Evolutionary conservation across 306 rosid species (phyloP), one percentile per base, ranked within the genome.

Genomic region (Macrotyloma uniflorum): DNA sequence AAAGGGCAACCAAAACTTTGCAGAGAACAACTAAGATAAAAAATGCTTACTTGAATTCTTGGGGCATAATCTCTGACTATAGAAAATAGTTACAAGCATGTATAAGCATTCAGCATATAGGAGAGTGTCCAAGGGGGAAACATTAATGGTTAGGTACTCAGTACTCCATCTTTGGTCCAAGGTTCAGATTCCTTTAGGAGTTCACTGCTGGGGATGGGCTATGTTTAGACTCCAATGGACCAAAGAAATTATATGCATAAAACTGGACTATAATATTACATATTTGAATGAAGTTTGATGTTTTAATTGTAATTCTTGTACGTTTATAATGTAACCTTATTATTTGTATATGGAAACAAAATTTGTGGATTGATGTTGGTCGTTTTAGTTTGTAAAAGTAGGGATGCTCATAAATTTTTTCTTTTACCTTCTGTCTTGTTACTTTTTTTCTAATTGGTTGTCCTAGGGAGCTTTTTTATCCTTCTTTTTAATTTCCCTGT

Each of bases 341-440:
- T 55, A 63, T 11, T 38, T n/a, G 43, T 59, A 57, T 22, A 49
- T 40, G 64, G 22, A 16, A 33, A 45, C 16, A 82, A 10, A 53
- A 46, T 43, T 54, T 68, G 46, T 35, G 22, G 57, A 55, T 57
- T 10, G 16, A 30, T 57, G 70, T 61, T 62, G 42, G 33, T 70
- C 50, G 65, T 58, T 70, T 71, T 68, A 33, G 45, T 67, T 66
- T 64, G 49, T 36, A 75, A 75, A 77, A 61, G 68, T 67, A 33
- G 30, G 8, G 50, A 40, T 26, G 42, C 54, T 75, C 50, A 22
- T 16, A 78, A 32, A 24, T 26, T 68, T 72, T 71, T 50, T 22
- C n/a, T n/a, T 74, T 66, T 33, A 40, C 43, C 19, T 36, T 67
- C 40, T 3, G 5, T 66, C 43, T 53, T 53, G n/a, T 61, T 82